Base-by-base conservation (phyloP, 2,329 filamentous ascomycete genomes). In the Nemania bipapillata region DNA sequence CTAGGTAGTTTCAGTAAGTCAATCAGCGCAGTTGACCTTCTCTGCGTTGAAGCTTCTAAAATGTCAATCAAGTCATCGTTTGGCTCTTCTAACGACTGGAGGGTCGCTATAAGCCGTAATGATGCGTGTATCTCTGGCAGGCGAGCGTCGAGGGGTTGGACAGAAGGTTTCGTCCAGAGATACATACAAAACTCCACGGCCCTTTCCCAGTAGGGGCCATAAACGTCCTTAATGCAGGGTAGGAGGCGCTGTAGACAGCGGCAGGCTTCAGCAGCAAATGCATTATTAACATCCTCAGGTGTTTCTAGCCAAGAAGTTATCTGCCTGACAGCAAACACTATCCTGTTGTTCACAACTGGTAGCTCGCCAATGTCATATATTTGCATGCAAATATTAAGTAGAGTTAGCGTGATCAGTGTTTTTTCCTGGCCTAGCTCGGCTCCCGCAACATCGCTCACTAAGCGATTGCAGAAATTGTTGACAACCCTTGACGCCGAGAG, bases 11-110 rank as follows among this genome's bases (percentile, higher is more conserved):
- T 89, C 22, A 96, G 86, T 0, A 94, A 82, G 8, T 85, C 82
- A 17, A 94, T 80, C 2, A 96, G 77, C 0, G 86, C 87, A 3
- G 81, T 78, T 1, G 87, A 87, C 42, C 91, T 86, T 0, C 80
- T 78, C 20, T 85, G 79, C n/a, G 87, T 83, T 9, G 86, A 85
- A 12, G 90, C 86, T 60, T 86, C 86, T 76, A 95, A 86, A 0
- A 89, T 89, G 75, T 97, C 94, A 15, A 89, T 81, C 0, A 97
- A 85, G 77, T 98, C 95, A 70, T 98, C 95, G 70, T 97, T 97
- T 1, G 90, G 86, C 20, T 94, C 91, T 20, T 89, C 84, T 0
- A 95, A 80, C 2, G 82, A 83, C 70, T 89, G 86, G 1, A 98
- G 78, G 0, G 84, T 83, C 17, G 84, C 84, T 68, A 91, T 88